Conservation (phyloP, 78 protist species). For the Polysphondylium violaceum region DNA sequence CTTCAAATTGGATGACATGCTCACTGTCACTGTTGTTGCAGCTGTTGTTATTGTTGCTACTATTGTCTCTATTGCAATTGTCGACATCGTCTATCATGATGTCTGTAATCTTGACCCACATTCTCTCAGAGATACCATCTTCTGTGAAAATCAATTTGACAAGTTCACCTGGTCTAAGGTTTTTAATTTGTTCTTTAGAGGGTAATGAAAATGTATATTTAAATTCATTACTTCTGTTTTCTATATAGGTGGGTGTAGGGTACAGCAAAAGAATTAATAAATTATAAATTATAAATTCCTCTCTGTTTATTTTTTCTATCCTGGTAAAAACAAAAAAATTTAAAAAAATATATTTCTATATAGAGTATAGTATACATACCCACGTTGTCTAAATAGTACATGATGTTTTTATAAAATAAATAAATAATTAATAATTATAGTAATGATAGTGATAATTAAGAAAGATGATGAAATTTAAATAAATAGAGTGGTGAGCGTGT, state of each 20-base stretch:
- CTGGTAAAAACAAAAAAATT: no score
- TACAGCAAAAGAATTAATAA: neutral
- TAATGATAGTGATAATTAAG: no score
- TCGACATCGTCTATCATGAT: neutral
- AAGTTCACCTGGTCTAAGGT: slow-evolving; percentile 27
- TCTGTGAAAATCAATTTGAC: slow-evolving; percentile 57
- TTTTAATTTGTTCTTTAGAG: slow-evolving; percentile 1
- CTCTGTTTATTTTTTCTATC: neutral
- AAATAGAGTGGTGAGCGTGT: no score
- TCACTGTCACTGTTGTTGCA: neutral
- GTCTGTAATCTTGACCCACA: slow-evolving; percentile 23
- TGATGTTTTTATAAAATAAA: no score
- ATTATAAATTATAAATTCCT: neutral
- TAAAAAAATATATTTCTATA: neutral
- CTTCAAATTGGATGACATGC: neutral
- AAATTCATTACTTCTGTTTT: neutral
- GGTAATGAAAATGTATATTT: slow-evolving; percentile 58
- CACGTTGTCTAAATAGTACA: slow-evolving; percentile 23
- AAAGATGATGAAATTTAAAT: no score
- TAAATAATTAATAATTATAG: no score
- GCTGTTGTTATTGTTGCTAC: neutral
- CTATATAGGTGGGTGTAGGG: neutral
- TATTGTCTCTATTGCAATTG: neutral
- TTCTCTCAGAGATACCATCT: slow-evolving; percentile 21
- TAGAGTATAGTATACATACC: slow-evolving; percentile 8